phyloP scores from a whole-genome alignment of 108 stramenopile genomes.

The Skeletonema costatum region DNA sequence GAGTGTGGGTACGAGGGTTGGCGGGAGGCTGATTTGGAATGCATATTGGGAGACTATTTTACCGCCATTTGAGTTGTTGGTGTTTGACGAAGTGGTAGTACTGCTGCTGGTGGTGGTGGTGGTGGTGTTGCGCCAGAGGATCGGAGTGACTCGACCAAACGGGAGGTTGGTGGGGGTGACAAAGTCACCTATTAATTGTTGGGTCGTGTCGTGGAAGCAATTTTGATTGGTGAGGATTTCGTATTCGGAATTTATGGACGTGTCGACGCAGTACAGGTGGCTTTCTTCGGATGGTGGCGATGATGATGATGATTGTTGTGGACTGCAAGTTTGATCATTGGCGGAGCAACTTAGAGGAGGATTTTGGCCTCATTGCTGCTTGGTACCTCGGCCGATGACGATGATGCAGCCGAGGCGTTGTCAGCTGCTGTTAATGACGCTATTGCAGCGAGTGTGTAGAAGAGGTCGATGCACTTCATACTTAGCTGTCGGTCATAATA shows the following conservation, averaged over 20 bases:
- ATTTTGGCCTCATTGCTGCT: too few relatives aligned
- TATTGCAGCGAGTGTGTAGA: too few relatives aligned
- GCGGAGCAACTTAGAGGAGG: too few relatives aligned
- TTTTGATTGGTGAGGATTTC: neutral
- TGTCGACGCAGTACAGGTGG: neutral
- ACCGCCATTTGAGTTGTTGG: neutral
- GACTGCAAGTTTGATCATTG: too few relatives aligned
- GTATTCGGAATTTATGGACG: neutral
- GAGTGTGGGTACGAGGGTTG: slow-evolving; percentile 20
- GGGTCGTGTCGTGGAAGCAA: neutral
- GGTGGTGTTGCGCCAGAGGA: slow-evolving; percentile 2
- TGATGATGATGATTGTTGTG: too few relatives aligned
- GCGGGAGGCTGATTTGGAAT: slow-evolving; percentile 45
- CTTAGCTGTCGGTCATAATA: too few relatives aligned
- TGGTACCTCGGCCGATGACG: too few relatives aligned
- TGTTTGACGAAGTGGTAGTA: neutral
- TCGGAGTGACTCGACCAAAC: slow-evolving; percentile 22
- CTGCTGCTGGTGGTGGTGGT: neutral
- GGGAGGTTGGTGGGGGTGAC: slow-evolving; percentile 2
- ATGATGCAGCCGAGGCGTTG: too few relatives aligned
- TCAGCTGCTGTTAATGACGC: too few relatives aligned
- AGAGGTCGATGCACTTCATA: too few relatives aligned
- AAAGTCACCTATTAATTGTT: slow-evolving; percentile 24
- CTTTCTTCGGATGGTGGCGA: neutral
- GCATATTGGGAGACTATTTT: slow-evolving; percentile 36